phyloP scores from a whole-genome alignment of 257 asterid genomes.

The Coffea canephora region DNA sequence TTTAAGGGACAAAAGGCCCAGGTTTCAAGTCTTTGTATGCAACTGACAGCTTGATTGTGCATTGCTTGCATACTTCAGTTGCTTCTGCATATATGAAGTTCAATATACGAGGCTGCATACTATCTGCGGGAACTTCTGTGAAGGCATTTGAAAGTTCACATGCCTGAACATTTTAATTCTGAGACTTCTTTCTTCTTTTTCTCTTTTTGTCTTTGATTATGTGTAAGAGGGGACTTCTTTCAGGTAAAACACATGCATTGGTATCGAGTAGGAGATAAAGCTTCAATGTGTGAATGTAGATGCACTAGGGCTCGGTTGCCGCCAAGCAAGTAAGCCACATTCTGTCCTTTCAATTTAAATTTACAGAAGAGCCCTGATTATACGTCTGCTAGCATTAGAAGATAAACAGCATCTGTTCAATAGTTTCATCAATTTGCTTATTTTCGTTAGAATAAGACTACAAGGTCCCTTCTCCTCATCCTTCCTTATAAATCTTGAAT shows the following conservation, averaged over 20 bases:
- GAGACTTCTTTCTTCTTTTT: neutral
- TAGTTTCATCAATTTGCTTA: neutral
- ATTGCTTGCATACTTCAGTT: neutral
- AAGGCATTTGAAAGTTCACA: neutral
- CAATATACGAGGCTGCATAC: neutral
- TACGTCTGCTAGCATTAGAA: neutral
- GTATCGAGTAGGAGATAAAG: conserved; percentile 74
- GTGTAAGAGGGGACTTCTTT: conserved; percentile 15
- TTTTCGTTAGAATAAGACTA: neutral
- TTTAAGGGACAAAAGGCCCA: neutral
- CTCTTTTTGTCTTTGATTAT: neutral
- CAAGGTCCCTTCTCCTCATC: neutral
- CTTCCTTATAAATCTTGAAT: neutral
- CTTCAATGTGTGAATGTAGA: conserved; percentile 91
- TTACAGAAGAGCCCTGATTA: neutral
- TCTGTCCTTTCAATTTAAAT: conserved; percentile 7
- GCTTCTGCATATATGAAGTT: conserved; percentile 3
- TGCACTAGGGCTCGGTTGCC: conserved; percentile 88
- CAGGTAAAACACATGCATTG: conserved; percentile 98
- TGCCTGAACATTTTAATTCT: neutral
- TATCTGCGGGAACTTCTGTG: too few relatives aligned
- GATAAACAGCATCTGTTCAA: neutral
- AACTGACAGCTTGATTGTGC: neutral
- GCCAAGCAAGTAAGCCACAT: conserved; percentile 75
- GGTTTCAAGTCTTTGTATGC: neutral